These are phyloP conservation scores for Teunomyces atbi DNA, from an alignment of 805 yeast species.

Conservation along the genomic window DNA sequence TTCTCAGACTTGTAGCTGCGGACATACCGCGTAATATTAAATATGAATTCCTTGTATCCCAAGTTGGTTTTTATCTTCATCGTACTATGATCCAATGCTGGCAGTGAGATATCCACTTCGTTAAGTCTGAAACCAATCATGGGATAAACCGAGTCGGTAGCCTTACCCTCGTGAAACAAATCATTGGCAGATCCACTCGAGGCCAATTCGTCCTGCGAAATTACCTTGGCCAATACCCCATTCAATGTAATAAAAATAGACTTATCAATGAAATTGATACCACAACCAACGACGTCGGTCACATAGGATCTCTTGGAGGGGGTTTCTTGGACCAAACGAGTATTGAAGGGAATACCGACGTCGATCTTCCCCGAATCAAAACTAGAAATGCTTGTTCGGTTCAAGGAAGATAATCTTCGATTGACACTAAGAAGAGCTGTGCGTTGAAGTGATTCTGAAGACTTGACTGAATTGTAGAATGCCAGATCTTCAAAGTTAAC, in stretches of 20 bases:
- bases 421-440: constrained; percentile 34
- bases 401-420: constrained; percentile 33
- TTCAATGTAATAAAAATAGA: constrained; percentile 77
- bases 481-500: constrained; percentile 39
- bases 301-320: constrained; percentile 41
- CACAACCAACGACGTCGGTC: constrained; percentile 76
- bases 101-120: constrained; percentile 13
- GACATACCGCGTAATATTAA: constrained; percentile 58
- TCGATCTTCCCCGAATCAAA: constrained; percentile 33
- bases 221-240: constrained; percentile 50
- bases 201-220: constrained; percentile 25
- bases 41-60: constrained; percentile 55
- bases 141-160: constrained; percentile 27
- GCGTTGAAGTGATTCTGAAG: constrained; percentile 27
- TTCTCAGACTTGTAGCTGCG: constrained; percentile 36
- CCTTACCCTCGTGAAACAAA: constrained; percentile 16
- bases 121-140: constrained; percentile 33
- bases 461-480: constrained; percentile 38
- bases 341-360: constrained; percentile 35
- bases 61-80: constrained; percentile 49
- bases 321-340: constrained; percentile 21
- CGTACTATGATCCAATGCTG: constrained; percentile 11
- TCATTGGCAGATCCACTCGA: constrained; percentile 13
- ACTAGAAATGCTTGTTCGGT: constrained; percentile 25
- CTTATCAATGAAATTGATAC: constrained; percentile 65